Base-by-base conservation (phyloP, 768 basidiomycete genomes). In the Neoboletus brunneissimus region DNA sequence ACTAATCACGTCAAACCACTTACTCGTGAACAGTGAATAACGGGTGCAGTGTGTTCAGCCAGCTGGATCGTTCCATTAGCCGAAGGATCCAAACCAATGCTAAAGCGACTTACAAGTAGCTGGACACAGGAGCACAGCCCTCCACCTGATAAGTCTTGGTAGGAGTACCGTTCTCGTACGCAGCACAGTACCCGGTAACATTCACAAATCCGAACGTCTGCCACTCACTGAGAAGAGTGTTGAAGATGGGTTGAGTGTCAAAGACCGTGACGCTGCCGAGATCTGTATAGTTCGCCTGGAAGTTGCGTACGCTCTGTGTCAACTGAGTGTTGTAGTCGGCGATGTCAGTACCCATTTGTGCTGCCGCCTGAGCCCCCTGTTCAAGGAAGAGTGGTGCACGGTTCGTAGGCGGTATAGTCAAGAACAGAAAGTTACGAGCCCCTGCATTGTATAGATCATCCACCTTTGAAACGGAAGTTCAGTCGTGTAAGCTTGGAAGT, bases 1-100 rank as follows among this genome's bases (percentile, higher is more conserved):
- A 2, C 4, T 23, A n/a, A 45, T 42, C 11, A 35, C 23, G 13
- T 13, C 37, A 40, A 59, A 27, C 18, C 34, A 70, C 80, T 61
- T 62, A 85, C 85, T 82, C 74, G 62, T 86, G 85, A 54, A 87
- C 77, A 23, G 83, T 82, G 61, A 84, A 87, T 20, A 86, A 61
- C 27, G 84, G 85, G 64, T 86, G 84, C 40, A 87, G 70, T 3
- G 74, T 66, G 64, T 86, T 85, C 46, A 86, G 64, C 84, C 84
- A 86, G 72, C 83, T 85, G 55, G 16, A 41, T 20, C 1, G 10
- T 23, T 43, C 43, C 20, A 11, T 58, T 23, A 61, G 51, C 16
- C n/a, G 0, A 18, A 27, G 15, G 4, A 8, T 29, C n/a, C 38
- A 47, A 47, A 27, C 31, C 7, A 31, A 32, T n/a, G 22, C 13